Conservation (phyloP, 495 filamentous ascomycete genomes). For the Podospora appendiculata region DNA sequence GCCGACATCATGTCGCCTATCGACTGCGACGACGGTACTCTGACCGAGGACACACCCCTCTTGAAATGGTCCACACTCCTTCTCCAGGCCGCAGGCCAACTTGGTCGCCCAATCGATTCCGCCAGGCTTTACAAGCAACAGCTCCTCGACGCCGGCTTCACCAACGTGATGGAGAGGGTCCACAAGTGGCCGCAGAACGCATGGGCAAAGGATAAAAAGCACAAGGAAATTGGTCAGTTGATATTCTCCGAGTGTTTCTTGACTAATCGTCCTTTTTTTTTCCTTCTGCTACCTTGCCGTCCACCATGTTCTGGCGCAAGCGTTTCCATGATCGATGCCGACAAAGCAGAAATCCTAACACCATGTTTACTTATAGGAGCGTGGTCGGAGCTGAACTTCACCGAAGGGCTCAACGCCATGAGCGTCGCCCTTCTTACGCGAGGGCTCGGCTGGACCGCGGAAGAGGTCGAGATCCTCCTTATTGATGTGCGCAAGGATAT, state of each 20-base stretch:
- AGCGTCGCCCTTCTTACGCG: slow-evolving; percentile 39
- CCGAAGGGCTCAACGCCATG: slow-evolving; percentile 32
- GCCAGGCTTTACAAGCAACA: slow-evolving; percentile 26
- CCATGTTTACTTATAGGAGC: background rate
- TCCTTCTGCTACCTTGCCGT: background rate
- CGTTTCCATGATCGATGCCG: too few species aligned
- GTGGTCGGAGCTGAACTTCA: slow-evolving; percentile 5
- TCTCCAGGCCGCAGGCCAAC: slow-evolving; percentile 17
- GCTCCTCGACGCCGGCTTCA: slow-evolving; percentile 45
- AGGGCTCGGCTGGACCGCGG: slow-evolving; percentile 45
- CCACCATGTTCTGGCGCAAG: too few species aligned
- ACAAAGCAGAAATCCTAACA: too few species aligned
- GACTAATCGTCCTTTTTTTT: too few species aligned
- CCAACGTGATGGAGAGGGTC: slow-evolving; percentile 35
- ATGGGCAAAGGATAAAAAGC: slow-evolving; percentile 46
- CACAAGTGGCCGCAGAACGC: slow-evolving; percentile 36
- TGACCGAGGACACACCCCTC: slow-evolving; percentile 19
- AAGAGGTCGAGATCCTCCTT: slow-evolving; percentile 48
- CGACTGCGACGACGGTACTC: slow-evolving; percentile 45
- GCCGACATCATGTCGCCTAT: slow-evolving; percentile 22
- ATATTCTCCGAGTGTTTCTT: too few species aligned
- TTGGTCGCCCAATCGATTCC: slow-evolving; percentile 12
- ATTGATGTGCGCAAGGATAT: slow-evolving; percentile 49
- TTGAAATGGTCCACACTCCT: slow-evolving; percentile 19
- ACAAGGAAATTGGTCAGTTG: slow-evolving; percentile 43